Evolutionary conservation across 2,329 filamentous ascomycete species (phyloP), one percentile per base, ranked within the genome.

Genomic region (Fusarium sp.): DNA sequence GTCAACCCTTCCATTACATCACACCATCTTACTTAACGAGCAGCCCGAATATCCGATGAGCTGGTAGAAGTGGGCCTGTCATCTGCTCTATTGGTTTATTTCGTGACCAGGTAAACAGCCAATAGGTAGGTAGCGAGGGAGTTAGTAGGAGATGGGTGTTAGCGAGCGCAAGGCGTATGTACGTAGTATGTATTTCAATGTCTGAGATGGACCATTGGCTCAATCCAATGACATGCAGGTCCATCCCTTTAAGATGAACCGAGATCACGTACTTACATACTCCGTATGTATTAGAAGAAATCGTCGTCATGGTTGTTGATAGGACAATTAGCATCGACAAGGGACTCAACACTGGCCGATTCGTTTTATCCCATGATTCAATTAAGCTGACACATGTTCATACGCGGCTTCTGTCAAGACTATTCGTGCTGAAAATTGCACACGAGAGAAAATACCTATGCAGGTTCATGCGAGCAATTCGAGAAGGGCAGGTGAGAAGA

Each of bases 241-340:
- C 25, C 47, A 57, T 57, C 50, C 66, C 41, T 54, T 59, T 36
- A 42, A 60, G 25, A 70, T 29, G 27, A 61, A 42, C 17, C 33
- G 60, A 45, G n/a, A 46, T 45, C 27, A 27, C 27, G 27, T 27
- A 27, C 27, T 27, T 27, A 27, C 27, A 27, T 27, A 27, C 27
- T 27, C 27, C 27, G 27, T 27, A 27, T 27, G 27, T 27, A 9
- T 29, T 36, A 35, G 18, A 50, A 45, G 46, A 54, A 36, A 68
- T 33, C 52, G 39, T 64, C 20, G 45, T 55, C 39, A 65, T 68
- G 31, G 27, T 60, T 49, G 57, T 65, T 61, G 62, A 54, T 47
- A 68, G 56, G 56, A 61, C 50, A 54, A 76, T 74, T 46, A 72
- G 62, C 68, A 76, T 74, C 62, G 56, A 59, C 68, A 64, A 41